Percentiles rank a stretch among this genome's conserved stretches.
Evolutionary conservation across 257 asterid species (phyloP).

Genomic region (Solanum neorickii): DNA sequence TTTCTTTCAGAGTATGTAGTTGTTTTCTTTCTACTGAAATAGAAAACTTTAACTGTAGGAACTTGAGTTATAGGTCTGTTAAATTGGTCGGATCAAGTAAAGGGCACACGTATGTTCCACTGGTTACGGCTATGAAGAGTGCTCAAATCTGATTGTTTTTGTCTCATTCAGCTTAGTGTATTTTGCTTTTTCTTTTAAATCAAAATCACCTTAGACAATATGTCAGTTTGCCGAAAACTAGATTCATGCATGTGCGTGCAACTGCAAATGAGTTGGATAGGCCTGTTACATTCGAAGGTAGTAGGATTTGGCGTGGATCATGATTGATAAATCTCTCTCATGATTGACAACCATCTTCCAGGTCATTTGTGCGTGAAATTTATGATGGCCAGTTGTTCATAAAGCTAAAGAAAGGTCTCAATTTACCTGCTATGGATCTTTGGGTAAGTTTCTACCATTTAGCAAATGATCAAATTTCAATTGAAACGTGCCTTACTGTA

Average conservation of each 20-base stretch:
- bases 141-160: not conserved
- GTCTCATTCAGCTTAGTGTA: not conserved
- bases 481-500: not conserved
- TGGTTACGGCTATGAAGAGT: not conserved
- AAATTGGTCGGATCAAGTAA: not conserved
- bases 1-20: slow-evolving; percentile 78
- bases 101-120: not conserved
- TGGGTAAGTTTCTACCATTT: slow-evolving; percentile 50
- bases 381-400: slow-evolving; percentile 87
- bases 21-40: not conserved
- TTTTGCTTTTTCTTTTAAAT: not conserved
- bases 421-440: slow-evolving; percentile 92
- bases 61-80: not conserved
- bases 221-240: not conserved
- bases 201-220: not conserved
- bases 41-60: not conserved
- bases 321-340: not conserved
- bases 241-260: not conserved
- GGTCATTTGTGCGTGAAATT: slow-evolving; percentile 82
- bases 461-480: not conserved
- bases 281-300: not conserved
- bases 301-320: not conserved
- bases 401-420: slow-evolving; percentile 70
- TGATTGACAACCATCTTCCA: slow-evolving; percentile 10
- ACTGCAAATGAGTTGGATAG: not conserved